Percentiles rank a stretch among this genome's conserved stretches.
Conservation (phyloP, 2,329 filamentous ascomycete genomes). For the Monosporascus sp. region DNA sequence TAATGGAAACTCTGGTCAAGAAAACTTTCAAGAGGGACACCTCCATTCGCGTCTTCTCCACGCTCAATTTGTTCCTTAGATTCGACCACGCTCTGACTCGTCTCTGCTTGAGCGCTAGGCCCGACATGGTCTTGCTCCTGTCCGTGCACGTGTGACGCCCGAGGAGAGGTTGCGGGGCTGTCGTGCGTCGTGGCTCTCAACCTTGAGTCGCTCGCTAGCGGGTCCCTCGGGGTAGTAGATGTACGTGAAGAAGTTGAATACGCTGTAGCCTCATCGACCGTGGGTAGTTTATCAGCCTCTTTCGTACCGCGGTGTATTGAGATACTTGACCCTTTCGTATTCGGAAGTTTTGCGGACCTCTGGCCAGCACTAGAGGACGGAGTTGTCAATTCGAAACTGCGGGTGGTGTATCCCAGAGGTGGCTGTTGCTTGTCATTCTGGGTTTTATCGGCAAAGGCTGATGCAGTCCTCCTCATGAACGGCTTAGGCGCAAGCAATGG, state of each 20-base stretch:
- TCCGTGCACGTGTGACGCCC: not conserved
- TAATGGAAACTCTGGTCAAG: slow-evolving; percentile 26
- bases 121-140: not conserved
- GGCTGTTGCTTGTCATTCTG: not conserved
- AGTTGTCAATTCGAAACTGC: slow-evolving; percentile 22
- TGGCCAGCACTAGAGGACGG: slow-evolving; percentile 19
- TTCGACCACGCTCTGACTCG: not conserved
- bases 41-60: slow-evolving; percentile 5
- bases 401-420: slow-evolving; percentile 6
- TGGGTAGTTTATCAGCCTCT: not conserved
- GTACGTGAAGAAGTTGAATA: not conserved
- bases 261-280: not conserved
- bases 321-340: not conserved
- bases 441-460: slow-evolving; percentile 1
- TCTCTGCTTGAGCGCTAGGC: not conserved
- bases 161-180: not conserved
- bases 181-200: not conserved
- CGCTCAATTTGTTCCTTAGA: not conserved
- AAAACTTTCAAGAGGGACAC: slow-evolving; percentile 15
- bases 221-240: not conserved
- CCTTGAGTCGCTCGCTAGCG: not conserved
- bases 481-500: slow-evolving; percentile 7
- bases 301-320: not conserved
- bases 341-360: slow-evolving; percentile 3
- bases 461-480: slow-evolving; percentile 2